phyloP scores from a whole-genome alignment of 495 filamentous ascomycete species.

The Margaritispora aquatica region DNA sequence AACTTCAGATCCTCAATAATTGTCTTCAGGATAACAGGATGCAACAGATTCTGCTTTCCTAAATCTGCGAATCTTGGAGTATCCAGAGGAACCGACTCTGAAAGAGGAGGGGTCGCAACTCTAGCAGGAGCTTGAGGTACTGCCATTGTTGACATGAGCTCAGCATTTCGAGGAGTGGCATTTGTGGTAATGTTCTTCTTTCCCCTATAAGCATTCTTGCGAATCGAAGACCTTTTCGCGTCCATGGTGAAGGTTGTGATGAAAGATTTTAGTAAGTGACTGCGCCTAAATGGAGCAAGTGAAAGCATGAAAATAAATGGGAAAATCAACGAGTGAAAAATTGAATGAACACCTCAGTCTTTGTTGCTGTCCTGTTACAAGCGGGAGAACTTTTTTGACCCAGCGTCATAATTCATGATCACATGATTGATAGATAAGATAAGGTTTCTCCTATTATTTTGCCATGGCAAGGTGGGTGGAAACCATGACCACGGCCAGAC shows the following conservation, averaged over 20 bases:
- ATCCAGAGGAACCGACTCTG: slow-evolving; percentile 23
- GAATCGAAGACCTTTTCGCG: slow-evolving; percentile 9
- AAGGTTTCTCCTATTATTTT: neutral
- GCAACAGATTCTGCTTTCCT: slow-evolving; percentile 27
- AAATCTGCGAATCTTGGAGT: slow-evolving; percentile 31
- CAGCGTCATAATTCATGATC: neutral
- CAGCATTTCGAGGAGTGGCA: slow-evolving; percentile 3
- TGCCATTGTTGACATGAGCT: neutral
- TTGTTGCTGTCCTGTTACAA: neutral
- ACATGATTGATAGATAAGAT: neutral
- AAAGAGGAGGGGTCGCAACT: slow-evolving; percentile 23
- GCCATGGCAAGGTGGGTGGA: too few species aligned
- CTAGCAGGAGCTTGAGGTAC: neutral
- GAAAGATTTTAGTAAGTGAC: slow-evolving; percentile 2
- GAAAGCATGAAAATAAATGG: slow-evolving; percentile 8
- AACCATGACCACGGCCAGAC: too few species aligned
- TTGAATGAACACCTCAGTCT: neutral
- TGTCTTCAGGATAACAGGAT: slow-evolving; percentile 31
- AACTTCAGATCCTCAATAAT: slow-evolving; percentile 36
- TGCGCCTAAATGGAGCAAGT: slow-evolving; percentile 10
- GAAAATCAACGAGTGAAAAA: neutral
- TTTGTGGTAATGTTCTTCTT: slow-evolving; percentile 16
- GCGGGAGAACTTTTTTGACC: neutral
- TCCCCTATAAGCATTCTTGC: slow-evolving; percentile 12
- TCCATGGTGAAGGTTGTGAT: slow-evolving; percentile 16